Percentiles rank a stretch among this genome's conserved stretches.
Evolutionary conservation across 495 filamentous ascomycete genomes (phyloP).

Genomic region (Acidomyces sp.): DNA sequence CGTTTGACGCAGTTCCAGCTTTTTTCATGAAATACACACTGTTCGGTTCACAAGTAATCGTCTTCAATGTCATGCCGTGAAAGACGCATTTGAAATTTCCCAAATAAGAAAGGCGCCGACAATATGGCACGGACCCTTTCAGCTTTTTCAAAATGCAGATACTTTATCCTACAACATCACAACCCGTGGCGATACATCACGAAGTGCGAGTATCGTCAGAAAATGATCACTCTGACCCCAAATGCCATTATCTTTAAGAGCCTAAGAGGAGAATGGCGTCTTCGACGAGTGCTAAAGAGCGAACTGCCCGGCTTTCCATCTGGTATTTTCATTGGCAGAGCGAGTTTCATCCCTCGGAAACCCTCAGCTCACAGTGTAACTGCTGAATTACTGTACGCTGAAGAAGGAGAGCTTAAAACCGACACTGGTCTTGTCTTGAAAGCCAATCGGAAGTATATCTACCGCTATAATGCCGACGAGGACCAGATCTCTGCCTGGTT

Average conservation of each 20-base stretch:
- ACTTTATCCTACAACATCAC: too few species aligned
- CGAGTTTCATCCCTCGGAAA: conserved; percentile 47
- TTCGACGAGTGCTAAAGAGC: conserved; percentile 39
- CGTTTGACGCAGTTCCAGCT: too few species aligned
- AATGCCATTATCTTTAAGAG: conserved; percentile 15
- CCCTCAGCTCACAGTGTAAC: conserved; percentile 18
- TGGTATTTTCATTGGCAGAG: conserved; percentile 48
- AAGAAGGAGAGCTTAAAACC: conserved; percentile 45
- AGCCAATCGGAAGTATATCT: conserved; percentile 35
- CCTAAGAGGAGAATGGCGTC: conserved; percentile 39
- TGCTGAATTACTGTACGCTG: conserved; percentile 54
- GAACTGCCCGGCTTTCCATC: conserved; percentile 40
- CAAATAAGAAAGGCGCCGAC: too few species aligned
- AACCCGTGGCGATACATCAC: too few species aligned
- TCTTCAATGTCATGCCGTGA: too few species aligned
- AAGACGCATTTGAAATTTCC: too few species aligned
- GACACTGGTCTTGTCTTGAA: conserved; percentile 28
- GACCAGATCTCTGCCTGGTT: conserved; percentile 56
- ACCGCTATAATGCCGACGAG: conserved; percentile 42
- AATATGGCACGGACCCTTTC: too few species aligned
- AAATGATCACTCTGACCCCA: conserved; percentile 8
- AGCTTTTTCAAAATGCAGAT: too few species aligned
- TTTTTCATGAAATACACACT: too few species aligned
- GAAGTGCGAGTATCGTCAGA: neutral
- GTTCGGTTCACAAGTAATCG: too few species aligned